Evolutionary conservation across 2,329 filamentous ascomycete species (phyloP), one percentile per base, ranked within the genome.

Genomic region (Capronia epimyces): DNA sequence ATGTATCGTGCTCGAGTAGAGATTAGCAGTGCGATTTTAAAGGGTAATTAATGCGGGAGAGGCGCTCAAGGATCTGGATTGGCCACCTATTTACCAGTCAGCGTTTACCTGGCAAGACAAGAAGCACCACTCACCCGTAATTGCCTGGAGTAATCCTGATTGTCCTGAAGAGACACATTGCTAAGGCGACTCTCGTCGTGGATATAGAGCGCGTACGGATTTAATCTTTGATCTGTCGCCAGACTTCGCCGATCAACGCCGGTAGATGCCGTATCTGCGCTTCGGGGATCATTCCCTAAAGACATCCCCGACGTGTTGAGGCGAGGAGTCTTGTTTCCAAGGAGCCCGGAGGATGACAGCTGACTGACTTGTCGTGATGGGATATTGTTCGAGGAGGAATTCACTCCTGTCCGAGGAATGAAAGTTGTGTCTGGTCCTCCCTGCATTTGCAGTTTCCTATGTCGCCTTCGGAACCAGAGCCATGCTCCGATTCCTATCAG

Each of bases 131-230:
- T 43, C 43, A 62, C 60, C 46, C 57, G 50, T 40, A 62, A 46
- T 43, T 58, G 71, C 21, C 72, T 65, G 27, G 71, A 73, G 60
- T 75, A 75, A 56, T 75, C 72, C 59, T 72, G 69, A 49, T 74
- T 69, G 53, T 75, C 72, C 53, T 73, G 71, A 16, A 75, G 66
- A 15, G 71, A 74, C 15, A 72, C 63, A 52, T 68, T 71, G 59
- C 71, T 74, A 39, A 67, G 62, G 27, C 70, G 70, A 43, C 65
- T 60, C 47, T 69, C 70, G 44, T 70, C 65, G 12, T 66, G 64
- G 56, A 70, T 71, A 46, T 73, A 65, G 20, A 65, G 57, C 6
- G 67, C 64, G 52, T 68, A 67, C 40, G 69, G 68, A 52, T 72
- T 73, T 65, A 75, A 62, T 50, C 72, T 69, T 54, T 68, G 68